Percentiles rank a stretch among this genome's conserved stretches.
phyloP scores from a whole-genome alignment of 139 green algal genomes.

The Chlamydomonas sphaeroides region DNA sequence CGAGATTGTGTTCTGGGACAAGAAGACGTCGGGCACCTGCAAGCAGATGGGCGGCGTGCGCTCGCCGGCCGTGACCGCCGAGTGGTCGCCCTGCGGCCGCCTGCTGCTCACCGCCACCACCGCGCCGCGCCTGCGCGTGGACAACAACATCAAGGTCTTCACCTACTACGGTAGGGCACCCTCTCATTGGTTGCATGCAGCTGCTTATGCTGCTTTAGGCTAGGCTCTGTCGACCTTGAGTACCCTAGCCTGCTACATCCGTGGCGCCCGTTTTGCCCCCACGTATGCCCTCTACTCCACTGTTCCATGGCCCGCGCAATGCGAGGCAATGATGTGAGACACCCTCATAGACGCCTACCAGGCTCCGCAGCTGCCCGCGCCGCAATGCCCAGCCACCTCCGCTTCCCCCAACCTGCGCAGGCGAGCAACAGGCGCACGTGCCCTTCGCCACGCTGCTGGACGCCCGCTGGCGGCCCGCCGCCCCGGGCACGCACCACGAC shows the following conservation, averaged over 20 bases:
- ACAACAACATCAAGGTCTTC: constrained; percentile 89
- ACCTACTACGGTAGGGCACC: constrained; percentile 87
- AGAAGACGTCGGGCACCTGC: constrained; percentile 80
- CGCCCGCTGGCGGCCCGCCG: constrained; percentile 69
- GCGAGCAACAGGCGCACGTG: constrained; percentile 15
- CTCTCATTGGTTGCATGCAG: too few relatives aligned
- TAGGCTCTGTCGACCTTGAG: too few relatives aligned
- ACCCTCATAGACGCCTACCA: too few relatives aligned
- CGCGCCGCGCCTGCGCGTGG: constrained; percentile 91
- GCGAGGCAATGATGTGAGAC: too few relatives aligned
- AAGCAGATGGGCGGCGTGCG: constrained; percentile 77
- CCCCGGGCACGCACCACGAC: constrained; percentile 65
- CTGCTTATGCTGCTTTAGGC: too few relatives aligned
- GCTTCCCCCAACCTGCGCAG: not conserved
- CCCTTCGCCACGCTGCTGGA: constrained; percentile 79
- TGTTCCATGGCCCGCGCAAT: too few relatives aligned
- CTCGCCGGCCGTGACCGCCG: constrained; percentile 62
- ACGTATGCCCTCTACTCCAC: too few relatives aligned
- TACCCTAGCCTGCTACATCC: too few relatives aligned
- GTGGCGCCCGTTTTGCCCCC: too few relatives aligned
- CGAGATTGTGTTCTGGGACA: constrained; percentile 92
- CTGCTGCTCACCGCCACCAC: constrained; percentile 86
- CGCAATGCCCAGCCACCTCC: not conserved
- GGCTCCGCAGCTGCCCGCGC: constrained; percentile 29
- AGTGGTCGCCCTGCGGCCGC: constrained; percentile 92